These are phyloP conservation scores for Rubia yunnanensis DNA, from an alignment of 257 asterid genomes.

Conservation along the genomic window DNA sequence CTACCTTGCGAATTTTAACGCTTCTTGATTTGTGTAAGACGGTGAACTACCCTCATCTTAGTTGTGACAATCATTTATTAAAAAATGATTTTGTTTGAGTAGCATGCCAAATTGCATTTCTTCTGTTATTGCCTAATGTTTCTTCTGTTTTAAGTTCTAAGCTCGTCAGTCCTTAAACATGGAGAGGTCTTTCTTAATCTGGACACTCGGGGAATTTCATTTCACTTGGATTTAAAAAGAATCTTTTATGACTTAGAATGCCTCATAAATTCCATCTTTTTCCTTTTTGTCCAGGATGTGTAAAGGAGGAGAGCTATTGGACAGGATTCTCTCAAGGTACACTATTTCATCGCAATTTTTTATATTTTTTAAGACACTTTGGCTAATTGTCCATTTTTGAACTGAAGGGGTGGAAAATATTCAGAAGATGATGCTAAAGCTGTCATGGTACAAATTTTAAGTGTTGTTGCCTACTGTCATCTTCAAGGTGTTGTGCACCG, in stretches of 20 bases:
- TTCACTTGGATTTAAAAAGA: background rate
- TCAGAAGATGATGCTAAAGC: conserved; percentile 59
- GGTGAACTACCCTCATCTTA: background rate
- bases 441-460: conserved; percentile 54
- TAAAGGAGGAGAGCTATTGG: conserved; percentile 77
- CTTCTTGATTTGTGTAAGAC: background rate
- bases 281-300: conserved; percentile 47
- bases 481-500: conserved; percentile 83
- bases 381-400: conserved; percentile 10
- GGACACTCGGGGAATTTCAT: background rate
- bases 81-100: background rate
- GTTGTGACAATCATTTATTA: no score
- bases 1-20: background rate
- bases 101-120: background rate
- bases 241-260: background rate
- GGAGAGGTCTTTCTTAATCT: background rate
- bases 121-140: background rate
- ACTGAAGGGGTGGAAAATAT: conserved; percentile 60
- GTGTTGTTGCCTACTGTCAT: conserved; percentile 72
- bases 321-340: conserved; percentile 67
- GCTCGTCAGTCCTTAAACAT: background rate
- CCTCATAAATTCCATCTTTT: background rate
- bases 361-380: conserved; percentile 4
- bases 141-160: background rate
- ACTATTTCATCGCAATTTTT: background rate